phyloP scores from a whole-genome alignment of 2,329 filamentous ascomycete species.

The Rachicladosporium sp. region DNA sequence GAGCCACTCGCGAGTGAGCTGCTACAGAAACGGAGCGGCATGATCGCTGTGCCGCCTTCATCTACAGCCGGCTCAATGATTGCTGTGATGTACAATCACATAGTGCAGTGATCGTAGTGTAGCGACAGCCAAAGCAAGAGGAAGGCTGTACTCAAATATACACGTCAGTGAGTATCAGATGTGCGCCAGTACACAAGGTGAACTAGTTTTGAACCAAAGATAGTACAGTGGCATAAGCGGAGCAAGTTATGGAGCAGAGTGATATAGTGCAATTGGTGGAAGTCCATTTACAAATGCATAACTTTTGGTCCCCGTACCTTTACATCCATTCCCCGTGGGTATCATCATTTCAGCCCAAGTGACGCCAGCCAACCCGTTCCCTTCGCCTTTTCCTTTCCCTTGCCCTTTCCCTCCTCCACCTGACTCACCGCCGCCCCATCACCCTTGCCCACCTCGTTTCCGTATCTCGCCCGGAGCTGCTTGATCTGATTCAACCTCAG shows the following conservation, averaged over 20 bases:
- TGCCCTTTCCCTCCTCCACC: not conserved
- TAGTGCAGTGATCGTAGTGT: no score
- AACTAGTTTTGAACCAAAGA: no score
- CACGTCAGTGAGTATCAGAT: no score
- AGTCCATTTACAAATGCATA: conserved; percentile 1
- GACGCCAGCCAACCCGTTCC: conserved; percentile 6
- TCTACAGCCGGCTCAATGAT: no score
- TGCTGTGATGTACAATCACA: no score
- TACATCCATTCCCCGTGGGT: conserved; percentile 2
- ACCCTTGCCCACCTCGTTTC: not conserved
- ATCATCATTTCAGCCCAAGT: conserved; percentile 6
- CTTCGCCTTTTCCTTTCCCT: conserved; percentile 5
- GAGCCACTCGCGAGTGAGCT: no score
- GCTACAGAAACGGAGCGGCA: no score
- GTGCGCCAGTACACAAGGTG: no score
- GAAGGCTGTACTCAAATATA: no score
- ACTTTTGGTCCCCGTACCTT: conserved; percentile 1
- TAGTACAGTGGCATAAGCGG: no score
- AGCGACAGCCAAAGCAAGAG: no score
- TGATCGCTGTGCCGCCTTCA: no score
- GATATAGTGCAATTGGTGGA: not conserved
- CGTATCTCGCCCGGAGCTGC: conserved; percentile 55
- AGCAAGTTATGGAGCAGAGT: not conserved
- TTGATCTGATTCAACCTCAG: conserved; percentile 76
- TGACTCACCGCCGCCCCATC: not conserved